Evolutionary conservation across 805 yeast genomes (phyloP), one percentile per base, ranked within the genome.

Genomic region (Candida insectorum): DNA sequence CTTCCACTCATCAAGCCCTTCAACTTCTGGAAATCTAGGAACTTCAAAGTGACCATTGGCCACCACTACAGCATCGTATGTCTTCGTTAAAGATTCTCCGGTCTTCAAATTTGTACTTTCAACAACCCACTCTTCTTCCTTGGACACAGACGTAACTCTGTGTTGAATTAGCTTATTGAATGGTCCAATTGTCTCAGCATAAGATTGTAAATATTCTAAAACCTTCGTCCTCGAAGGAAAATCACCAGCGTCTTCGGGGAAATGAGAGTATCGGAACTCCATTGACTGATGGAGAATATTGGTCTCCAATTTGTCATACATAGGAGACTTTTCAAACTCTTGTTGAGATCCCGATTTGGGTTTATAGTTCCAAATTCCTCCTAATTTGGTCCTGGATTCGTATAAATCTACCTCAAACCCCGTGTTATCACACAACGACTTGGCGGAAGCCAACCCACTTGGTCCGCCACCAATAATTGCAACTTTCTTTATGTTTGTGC

Each of bases 391-490:
- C 40, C 83, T 68, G 29, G 72, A 63, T 43, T 85, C 95, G 49
- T 69, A 83, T 4, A 82, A 64, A 16, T 71, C 74, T 30, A 85
- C 65, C 21, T 65, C 58, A 42, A 73, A 71, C 1, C 55, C 48
- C 2, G 49, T 49, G 44, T 80, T 88, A 7, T 64, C 70, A 6
- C 73, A 43, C 8, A 85, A 61, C 0, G 88, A 85, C 37, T 79
- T 75, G 0, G 85, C 77, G 3, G 74, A 61, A 0, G 80, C 85
- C 14, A 81, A 58, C 0, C 91, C 94, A 27, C 76, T 69, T 0
- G 93, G 89, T 0, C 94, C 95, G 2, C 77, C 88, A 2, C 95
- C 95, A 16, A 85, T 68, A 6, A 85, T 73, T 0, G 86, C 87
- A 3, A 84, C 64, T 20, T 57, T 51, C 31, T 57, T 54, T n/a